Conservation (phyloP, 108 stramenopile species). For the Cyclostephanos invisitatus region DNA sequence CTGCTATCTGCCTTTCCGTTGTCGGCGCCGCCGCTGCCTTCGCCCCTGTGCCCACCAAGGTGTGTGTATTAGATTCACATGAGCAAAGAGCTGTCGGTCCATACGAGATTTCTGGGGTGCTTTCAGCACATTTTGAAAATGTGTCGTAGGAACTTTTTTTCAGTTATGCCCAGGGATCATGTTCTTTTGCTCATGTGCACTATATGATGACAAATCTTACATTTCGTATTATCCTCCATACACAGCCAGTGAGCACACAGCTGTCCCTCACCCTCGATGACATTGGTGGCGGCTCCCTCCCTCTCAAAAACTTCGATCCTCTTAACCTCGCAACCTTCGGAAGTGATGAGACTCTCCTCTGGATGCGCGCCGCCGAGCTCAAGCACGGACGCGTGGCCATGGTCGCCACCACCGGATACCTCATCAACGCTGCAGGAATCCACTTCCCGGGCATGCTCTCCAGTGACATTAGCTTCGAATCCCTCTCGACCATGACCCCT, state of each 20-base stretch:
- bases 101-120: neutral
- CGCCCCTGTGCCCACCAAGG: slow-evolving; percentile 55
- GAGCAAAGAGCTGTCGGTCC: no score
- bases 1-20: slow-evolving; percentile 55
- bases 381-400: slow-evolving; percentile 87
- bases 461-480: slow-evolving; percentile 65
- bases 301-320: slow-evolving; percentile 77
- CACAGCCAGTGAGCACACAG: slow-evolving; percentile 47
- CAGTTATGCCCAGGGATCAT: neutral
- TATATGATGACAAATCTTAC: neutral
- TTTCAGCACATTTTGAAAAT: neutral
- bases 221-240: neutral
- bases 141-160: neutral
- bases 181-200: neutral
- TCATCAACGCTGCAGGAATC: slow-evolving; percentile 70
- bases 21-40: slow-evolving; percentile 71
- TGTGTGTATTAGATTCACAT: slow-evolving; percentile 17
- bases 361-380: slow-evolving; percentile 87
- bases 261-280: slow-evolving; percentile 50
- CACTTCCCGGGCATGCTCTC: slow-evolving; percentile 85
- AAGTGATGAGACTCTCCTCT: slow-evolving; percentile 74
- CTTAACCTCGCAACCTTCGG: slow-evolving; percentile 60
- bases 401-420: slow-evolving; percentile 84
- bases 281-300: slow-evolving; percentile 70
- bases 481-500: slow-evolving; percentile 78